Conservation (phyloP, 345 rosid genomes). For the Dipteronia dyeriana region DNA sequence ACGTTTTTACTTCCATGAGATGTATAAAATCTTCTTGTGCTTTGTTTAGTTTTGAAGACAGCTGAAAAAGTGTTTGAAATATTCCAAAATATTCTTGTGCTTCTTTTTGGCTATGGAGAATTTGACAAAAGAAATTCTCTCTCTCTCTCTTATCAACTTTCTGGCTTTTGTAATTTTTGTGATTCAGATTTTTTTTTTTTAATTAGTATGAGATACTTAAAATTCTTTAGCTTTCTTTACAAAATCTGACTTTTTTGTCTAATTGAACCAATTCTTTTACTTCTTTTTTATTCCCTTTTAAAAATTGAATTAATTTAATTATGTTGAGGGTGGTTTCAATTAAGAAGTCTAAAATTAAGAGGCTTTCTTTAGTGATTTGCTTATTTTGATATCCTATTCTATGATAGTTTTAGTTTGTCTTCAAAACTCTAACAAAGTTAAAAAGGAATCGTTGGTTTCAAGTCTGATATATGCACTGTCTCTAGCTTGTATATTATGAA, state of each 20-base stretch:
- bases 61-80: slow-evolving; percentile 8
- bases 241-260: slow-evolving; percentile 9
- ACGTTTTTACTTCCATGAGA: background rate
- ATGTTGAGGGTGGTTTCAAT: no score
- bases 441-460: no score
- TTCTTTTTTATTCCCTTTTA: background rate
- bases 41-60: slow-evolving; percentile 14
- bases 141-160: background rate
- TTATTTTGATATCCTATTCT: no score
- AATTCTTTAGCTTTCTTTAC: slow-evolving; percentile 11
- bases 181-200: background rate
- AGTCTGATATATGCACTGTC: background rate
- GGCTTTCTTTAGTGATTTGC: background rate
- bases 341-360: background rate
- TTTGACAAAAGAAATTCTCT: background rate
- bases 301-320: no score
- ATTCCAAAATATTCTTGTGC: slow-evolving; percentile 25
- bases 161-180: background rate
- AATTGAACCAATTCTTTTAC: background rate
- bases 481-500: background rate
- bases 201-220: slow-evolving; percentile 5
- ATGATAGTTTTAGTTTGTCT: background rate
- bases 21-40: background rate
- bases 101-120: slow-evolving; percentile 21
- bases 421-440: no score